These are phyloP conservation scores for Priceomyces haplophilus DNA, from an alignment of 805 yeast species.

Conservation along the genomic window DNA sequence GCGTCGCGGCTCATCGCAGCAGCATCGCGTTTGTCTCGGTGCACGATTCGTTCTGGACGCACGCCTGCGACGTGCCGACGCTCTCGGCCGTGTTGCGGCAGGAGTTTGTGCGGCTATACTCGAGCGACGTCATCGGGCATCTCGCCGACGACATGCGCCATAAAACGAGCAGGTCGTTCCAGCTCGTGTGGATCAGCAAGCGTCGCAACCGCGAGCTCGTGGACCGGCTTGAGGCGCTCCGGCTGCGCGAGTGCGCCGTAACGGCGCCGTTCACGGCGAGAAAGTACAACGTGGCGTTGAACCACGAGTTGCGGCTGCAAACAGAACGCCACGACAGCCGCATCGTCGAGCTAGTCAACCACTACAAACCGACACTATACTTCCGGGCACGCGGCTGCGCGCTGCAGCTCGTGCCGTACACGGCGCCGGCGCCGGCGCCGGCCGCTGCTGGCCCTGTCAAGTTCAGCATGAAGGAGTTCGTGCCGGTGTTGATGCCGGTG, in stretches of 20 bases:
- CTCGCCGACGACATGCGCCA: slow-evolving; percentile 25
- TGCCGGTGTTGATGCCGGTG: slow-evolving; percentile 33
- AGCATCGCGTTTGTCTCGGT: slow-evolving; percentile 34
- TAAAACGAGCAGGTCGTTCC: slow-evolving; percentile 23
- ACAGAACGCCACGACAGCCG: slow-evolving; percentile 3
- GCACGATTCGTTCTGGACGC: slow-evolving; percentile 46
- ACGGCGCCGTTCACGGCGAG: slow-evolving; percentile 1
- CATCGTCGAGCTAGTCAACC: slow-evolving; percentile 13
- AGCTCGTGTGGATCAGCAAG: slow-evolving; percentile 31
- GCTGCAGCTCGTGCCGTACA: slow-evolving; percentile 1
- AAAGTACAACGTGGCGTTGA: slow-evolving; percentile 8
- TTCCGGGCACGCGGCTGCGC: slow-evolving; percentile 9
- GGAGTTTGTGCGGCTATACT: slow-evolving; percentile 34
- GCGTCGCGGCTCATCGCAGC: slow-evolving; percentile 18
- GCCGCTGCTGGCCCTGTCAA: too few species aligned
- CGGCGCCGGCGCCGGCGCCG: too few species aligned
- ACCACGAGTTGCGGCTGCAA: slow-evolving; percentile 13
- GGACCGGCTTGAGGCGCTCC: slow-evolving; percentile 3
- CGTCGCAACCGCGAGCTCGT: slow-evolving; percentile 11
- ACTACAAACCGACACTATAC: slow-evolving; percentile 22
- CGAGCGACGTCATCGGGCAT: slow-evolving; percentile 21
- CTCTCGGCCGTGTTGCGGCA: slow-evolving; percentile 28
- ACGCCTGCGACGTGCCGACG: slow-evolving; percentile 26
- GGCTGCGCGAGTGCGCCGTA: slow-evolving; percentile 7
- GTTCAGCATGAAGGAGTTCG: slow-evolving; percentile 8